Percentiles rank a stretch among this genome's conserved stretches.
These are phyloP conservation scores for Manihot esculenta DNA, from an alignment of 441 rosid species.

Conservation along the genomic window DNA sequence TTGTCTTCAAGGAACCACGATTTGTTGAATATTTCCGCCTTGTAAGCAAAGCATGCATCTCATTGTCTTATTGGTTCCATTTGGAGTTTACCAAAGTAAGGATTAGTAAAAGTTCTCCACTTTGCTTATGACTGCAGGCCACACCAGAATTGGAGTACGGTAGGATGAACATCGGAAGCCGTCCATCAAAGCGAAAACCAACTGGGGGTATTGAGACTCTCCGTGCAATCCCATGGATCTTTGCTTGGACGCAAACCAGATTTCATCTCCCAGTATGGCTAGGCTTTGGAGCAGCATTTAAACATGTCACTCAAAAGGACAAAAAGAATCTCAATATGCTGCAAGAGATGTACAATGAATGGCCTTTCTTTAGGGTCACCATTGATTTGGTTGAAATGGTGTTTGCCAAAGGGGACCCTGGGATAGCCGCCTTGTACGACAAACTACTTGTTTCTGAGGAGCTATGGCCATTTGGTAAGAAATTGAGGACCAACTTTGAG, in stretches of 20 bases:
- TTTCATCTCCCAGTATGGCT: slow-evolving; percentile 97
- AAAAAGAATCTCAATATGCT: slow-evolving; percentile 74
- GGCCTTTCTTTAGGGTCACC: slow-evolving; percentile 97
- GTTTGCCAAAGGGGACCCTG: slow-evolving; percentile 94
- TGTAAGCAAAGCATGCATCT: slow-evolving; percentile 44
- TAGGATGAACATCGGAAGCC: slow-evolving; percentile 97
- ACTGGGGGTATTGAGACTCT: slow-evolving; percentile 90
- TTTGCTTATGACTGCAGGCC: slow-evolving; percentile 47
- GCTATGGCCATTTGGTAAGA: slow-evolving; percentile 76
- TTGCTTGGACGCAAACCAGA: slow-evolving; percentile 98
- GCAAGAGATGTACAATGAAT: slow-evolving; percentile 73
- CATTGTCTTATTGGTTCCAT: not conserved
- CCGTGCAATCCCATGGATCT: slow-evolving; percentile 99
- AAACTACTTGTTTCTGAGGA: slow-evolving; percentile 86
- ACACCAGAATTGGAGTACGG: slow-evolving; percentile 96
- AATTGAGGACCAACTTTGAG: slow-evolving; percentile 60
- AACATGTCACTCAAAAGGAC: slow-evolving; percentile 54
- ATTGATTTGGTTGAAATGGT: slow-evolving; percentile 98
- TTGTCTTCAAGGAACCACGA: slow-evolving; percentile 85
- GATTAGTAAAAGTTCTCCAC: not conserved
- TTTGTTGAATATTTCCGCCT: slow-evolving; percentile 96
- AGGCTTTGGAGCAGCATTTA: slow-evolving; percentile 85
- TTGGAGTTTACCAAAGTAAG: not conserved
- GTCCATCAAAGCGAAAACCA: slow-evolving; percentile 90
- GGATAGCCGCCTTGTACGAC: slow-evolving; percentile 78